A percentile compares a stretch with the other conserved stretches of the same genome.
Evolutionary conservation across 2,329 filamentous ascomycete species (phyloP).

Genomic region (Talaromyces islandicus): DNA sequence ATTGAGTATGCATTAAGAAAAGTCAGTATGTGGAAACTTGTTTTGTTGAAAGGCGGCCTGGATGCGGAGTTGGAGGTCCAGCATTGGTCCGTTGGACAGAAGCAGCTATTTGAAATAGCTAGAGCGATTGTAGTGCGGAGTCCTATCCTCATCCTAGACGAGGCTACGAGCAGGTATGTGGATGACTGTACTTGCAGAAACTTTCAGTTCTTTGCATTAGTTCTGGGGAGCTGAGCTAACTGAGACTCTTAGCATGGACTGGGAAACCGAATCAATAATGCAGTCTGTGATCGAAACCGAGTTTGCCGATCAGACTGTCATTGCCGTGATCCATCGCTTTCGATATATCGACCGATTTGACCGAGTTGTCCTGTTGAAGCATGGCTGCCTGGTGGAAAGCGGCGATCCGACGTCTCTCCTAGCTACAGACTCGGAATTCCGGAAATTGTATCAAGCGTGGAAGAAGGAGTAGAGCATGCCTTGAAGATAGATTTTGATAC

Average conservation of each 20-base stretch:
- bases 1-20: slow-evolving; percentile 31
- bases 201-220: not conserved
- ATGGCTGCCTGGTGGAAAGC: slow-evolving; percentile 28
- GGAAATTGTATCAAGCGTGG: slow-evolving; percentile 21
- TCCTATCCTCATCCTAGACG: slow-evolving; percentile 40
- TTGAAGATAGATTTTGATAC: not conserved
- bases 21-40: slow-evolving; percentile 31
- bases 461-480: not conserved
- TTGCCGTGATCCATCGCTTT: slow-evolving; percentile 52
- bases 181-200: not conserved
- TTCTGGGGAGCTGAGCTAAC: not conserved
- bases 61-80: slow-evolving; percentile 41
- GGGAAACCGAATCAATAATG: slow-evolving; percentile 51
- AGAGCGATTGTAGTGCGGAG: slow-evolving; percentile 49
- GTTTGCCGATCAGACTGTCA: slow-evolving; percentile 53
- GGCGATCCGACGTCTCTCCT: slow-evolving; percentile 34
- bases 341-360: slow-evolving; percentile 38
- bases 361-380: slow-evolving; percentile 29
- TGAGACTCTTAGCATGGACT: slow-evolving; percentile 44
- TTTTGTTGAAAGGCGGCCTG: slow-evolving; percentile 25
- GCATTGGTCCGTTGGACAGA: slow-evolving; percentile 53
- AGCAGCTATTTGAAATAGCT: slow-evolving; percentile 59
- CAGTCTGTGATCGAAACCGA: slow-evolving; percentile 50
- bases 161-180: slow-evolving; percentile 30
- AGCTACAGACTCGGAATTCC: slow-evolving; percentile 28